phyloP scores from a whole-genome alignment of 495 filamentous ascomycete species.

The Aspergillus bertholletiae region DNA sequence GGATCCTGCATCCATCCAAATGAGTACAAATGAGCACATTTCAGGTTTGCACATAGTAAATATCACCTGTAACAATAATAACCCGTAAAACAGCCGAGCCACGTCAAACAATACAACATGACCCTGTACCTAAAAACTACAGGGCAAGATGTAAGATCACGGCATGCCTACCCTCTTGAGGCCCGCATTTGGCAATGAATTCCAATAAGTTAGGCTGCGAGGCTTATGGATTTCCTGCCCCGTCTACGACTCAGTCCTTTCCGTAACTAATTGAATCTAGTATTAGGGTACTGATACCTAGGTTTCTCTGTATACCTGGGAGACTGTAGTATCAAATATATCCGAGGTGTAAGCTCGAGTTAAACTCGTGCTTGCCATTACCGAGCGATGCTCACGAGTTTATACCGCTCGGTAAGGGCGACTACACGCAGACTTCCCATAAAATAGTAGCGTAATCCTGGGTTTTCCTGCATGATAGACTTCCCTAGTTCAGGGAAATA shows the following conservation, averaged over 20 bases:
- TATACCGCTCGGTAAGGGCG: background rate
- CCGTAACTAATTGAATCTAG: background rate
- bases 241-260: background rate
- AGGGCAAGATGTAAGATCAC: background rate
- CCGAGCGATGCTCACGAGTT: background rate
- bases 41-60: background rate
- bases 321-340: background rate
- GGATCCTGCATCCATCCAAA: background rate
- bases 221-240: background rate
- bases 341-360: background rate
- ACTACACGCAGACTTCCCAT: background rate
- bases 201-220: no score
- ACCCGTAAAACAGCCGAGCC: background rate
- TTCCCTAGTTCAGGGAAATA: background rate
- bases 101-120: conserved; percentile 6
- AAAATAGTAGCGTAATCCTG: background rate
- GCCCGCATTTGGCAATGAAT: background rate
- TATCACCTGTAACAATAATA: background rate
- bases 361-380: background rate
- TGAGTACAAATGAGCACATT: conserved; percentile 1
- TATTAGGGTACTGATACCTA: background rate
- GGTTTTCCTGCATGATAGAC: background rate
- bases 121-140: background rate
- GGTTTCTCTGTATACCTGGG: background rate
- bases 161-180: background rate